Evolutionary conservation across 495 filamentous ascomycete genomes (phyloP).

Genomic region (Penicillium chermesinum): DNA sequence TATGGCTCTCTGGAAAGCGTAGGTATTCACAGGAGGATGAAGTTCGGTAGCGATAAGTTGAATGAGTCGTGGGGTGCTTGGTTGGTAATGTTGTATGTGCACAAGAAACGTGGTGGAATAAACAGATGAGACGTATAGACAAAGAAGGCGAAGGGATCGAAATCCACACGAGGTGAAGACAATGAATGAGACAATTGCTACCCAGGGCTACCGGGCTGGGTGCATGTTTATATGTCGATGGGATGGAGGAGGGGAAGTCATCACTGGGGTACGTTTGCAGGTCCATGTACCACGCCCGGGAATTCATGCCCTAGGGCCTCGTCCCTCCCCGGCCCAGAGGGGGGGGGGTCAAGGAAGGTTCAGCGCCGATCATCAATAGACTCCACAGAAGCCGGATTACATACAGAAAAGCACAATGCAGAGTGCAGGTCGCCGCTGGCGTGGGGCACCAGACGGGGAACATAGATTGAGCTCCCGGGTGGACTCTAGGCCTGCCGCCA

Average conservation of each 20-base stretch:
- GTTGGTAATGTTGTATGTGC: slow-evolving; percentile 19
- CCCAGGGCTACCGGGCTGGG: slow-evolving; percentile 16
- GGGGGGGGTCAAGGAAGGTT: slow-evolving; percentile 20
- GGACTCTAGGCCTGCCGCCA: slow-evolving; percentile 7
- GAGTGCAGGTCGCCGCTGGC: slow-evolving; percentile 9
- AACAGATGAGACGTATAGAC: slow-evolving; percentile 20
- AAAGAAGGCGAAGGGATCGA: slow-evolving; percentile 15
- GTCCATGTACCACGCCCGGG: slow-evolving; percentile 6
- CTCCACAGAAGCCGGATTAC: slow-evolving; percentile 28
- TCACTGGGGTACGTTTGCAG: slow-evolving; percentile 13
- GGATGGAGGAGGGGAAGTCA: slow-evolving; percentile 4
- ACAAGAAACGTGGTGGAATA: slow-evolving; percentile 11
- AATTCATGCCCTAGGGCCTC: not conserved
- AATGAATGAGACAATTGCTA: slow-evolving; percentile 18
- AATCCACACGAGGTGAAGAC: slow-evolving; percentile 22
- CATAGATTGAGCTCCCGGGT: slow-evolving; percentile 15
- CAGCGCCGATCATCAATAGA: slow-evolving; percentile 22
- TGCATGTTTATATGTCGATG: slow-evolving; percentile 29
- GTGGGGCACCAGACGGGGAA: slow-evolving; percentile 28
- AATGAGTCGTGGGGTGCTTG: too few species aligned
- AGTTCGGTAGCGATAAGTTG: too few species aligned
- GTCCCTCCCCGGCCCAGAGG: slow-evolving; percentile 14
- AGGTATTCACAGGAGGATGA: slow-evolving; percentile 9
- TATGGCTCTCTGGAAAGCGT: not conserved
- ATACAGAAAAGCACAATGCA: slow-evolving; percentile 32